phyloP scores from a whole-genome alignment of 345 rosid species.

The Aurinia saxatilis region DNA sequence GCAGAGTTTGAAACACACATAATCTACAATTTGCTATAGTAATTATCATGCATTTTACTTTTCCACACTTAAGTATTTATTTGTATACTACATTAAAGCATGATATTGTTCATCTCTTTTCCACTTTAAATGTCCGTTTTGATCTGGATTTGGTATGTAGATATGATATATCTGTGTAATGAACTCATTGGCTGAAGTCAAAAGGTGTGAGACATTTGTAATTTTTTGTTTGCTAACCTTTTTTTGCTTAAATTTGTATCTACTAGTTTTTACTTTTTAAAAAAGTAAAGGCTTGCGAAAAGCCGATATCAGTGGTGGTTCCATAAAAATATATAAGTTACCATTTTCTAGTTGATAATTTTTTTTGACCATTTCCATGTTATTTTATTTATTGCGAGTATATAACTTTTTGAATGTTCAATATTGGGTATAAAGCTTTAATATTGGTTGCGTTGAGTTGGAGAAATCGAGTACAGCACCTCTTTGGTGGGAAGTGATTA shows the following conservation, averaged over 20 bases:
- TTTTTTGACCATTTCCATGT: no score
- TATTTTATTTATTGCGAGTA: neutral
- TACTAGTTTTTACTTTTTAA: no score
- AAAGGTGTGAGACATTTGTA: slow-evolving; percentile 19
- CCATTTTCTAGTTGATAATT: no score
- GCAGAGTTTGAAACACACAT: slow-evolving; percentile 33
- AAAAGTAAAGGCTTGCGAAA: no score
- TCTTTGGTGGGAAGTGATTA: neutral
- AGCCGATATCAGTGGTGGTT: no score
- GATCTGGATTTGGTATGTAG: slow-evolving; percentile 27
- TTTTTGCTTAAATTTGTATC: neutral
- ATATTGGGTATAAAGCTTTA: slow-evolving; percentile 15
- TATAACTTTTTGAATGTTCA: neutral
- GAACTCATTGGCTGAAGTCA: neutral
- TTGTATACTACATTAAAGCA: neutral
- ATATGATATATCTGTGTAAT: slow-evolving; percentile 21
- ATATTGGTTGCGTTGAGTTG: slow-evolving; percentile 20
- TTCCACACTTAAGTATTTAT: no score
- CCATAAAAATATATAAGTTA: no score
- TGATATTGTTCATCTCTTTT: slow-evolving; percentile 12
- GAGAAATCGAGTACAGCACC: neutral
- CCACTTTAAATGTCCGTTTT: slow-evolving; percentile 15
- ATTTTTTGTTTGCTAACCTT: no score
- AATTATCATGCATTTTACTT: neutral
- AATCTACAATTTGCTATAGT: neutral